Evolutionary conservation across 345 rosid genomes (phyloP), one percentile per base, ranked within the genome.

Genomic region (Nephelium lappaceum): DNA sequence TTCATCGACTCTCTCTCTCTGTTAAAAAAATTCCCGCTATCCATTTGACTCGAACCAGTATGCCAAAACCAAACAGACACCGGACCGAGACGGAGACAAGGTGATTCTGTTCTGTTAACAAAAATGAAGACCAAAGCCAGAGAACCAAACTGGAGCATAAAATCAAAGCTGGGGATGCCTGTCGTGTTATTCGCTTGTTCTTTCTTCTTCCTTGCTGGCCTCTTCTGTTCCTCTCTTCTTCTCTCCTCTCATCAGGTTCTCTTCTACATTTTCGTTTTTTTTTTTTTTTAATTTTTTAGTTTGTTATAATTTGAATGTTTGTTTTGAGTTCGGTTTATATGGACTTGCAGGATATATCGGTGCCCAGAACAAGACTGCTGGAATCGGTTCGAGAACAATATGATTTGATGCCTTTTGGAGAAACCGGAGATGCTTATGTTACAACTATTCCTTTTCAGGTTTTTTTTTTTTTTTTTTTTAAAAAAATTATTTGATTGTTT

Each of bases 401-500:
- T 39, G 67, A 79, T 31, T 68, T 76, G 66, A 58, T 89, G 80
- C 67, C 84, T 27, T 69, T 72, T 49, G 90, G 91, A 70, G 83
- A 78, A 67, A 78, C 88, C 19, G 94, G 92, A 21, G 90, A 88
- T 71, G 86, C 81, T 78, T 89, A 75, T 71, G 25, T 88, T 76
- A 67, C 88, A 12, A 11, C 76, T 0, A 84, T 91, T 60, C 91
- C 94, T 16, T 90, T 86, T 81, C 91, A 93, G 93, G 97, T 88
- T 19, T 61, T 0, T 55, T 63, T 72, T 10, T 5, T 10, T 51
- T 65, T 27, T 14, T 57, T 11, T 36, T 19, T 70, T 2, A 23
- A 24, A 7, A 72, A 27, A 27, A 31, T 31, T 31, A 31, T 31
- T 62, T 25, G 15, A 0, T 11, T 69, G 25, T 70, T 62, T 9